Conservation (phyloP, 345 rosid genomes). For the Carallia brachiata region DNA sequence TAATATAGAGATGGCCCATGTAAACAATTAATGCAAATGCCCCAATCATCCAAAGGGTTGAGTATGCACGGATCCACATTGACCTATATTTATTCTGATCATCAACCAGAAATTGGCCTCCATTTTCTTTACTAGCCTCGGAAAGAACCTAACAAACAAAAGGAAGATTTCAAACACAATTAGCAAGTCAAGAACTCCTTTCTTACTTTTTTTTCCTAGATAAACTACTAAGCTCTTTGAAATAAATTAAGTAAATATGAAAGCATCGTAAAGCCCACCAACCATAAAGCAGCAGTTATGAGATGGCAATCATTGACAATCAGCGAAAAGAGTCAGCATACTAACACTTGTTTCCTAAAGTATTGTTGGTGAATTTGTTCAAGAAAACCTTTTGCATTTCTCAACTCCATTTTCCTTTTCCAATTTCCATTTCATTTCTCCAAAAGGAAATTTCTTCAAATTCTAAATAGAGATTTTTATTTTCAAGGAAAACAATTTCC, state of each 20-base stretch:
- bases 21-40: slow-evolving; percentile 75
- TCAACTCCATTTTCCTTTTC: not conserved
- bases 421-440: too few relatives aligned
- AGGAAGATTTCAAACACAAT: not conserved
- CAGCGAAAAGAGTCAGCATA: not conserved
- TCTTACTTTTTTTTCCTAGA: not conserved
- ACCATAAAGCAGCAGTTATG: not conserved
- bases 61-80: slow-evolving; percentile 70
- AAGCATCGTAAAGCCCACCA: not conserved
- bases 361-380: not conserved
- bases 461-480: too few relatives aligned
- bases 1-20: slow-evolving; percentile 94
- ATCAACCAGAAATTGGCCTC: slow-evolving; percentile 56
- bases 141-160: slow-evolving; percentile 42
- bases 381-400: not conserved
- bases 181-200: not conserved
- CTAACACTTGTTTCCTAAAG: not conserved
- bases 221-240: not conserved
- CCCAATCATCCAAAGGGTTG: slow-evolving; percentile 92
- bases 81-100: slow-evolving; percentile 79
- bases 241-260: not conserved
- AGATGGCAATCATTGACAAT: not conserved
- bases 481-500: too few relatives aligned
- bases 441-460: too few relatives aligned
- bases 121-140: slow-evolving; percentile 59